Evolutionary conservation across 805 yeast genomes (phyloP), one percentile per base, ranked within the genome.

Genomic region (Ogataea siamensis): DNA sequence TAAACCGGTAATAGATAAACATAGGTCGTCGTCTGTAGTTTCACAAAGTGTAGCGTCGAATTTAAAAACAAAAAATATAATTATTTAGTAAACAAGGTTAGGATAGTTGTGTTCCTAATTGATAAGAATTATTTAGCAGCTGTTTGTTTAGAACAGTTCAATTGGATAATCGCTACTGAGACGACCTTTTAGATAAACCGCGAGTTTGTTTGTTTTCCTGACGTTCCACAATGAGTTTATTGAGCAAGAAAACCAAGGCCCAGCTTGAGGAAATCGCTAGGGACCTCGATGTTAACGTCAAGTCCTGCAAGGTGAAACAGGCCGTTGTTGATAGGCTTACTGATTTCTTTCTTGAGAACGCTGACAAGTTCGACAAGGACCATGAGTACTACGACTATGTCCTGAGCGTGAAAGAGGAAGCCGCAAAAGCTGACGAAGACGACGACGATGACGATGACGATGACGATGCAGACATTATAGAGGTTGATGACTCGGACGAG

Each of bases 361-460:
- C 45, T 10, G 43, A 42, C 15, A 43, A 45, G 25, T 53, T 48
- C 28, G 50, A 47, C 16, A 45, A 51, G 22, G 44, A 37, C 36
- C 51, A 57, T 17, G 54, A 55, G 34, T 61, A 51, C 30, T 56
- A 56, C 38, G 57, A 55, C 12, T 42, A 46, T n/a, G 60, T 55
- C 7, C 43, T 40, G 12, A 40, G 46, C 14, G 13, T 14, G 31
- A 42, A 42, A 15, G 23, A 21, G 8, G 28, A 34, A 19, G 38
- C 19, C 6, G 45, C 30, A 23, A 43, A 27, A 6, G 40, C 32
- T 13, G 43, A 43, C 10, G 43, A 16, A 2, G 45, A 39, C 20
- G 37, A 18, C 15, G 35, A 31, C 22, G 51, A 39, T 7, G 52
- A 39, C 47, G 88, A 77, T 32, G 95, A 86, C 61, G 75, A 87